Evolutionary conservation across 805 yeast species (phyloP), one percentile per base, ranked within the genome.

Genomic region (Saturnispora kantuleensis): DNA sequence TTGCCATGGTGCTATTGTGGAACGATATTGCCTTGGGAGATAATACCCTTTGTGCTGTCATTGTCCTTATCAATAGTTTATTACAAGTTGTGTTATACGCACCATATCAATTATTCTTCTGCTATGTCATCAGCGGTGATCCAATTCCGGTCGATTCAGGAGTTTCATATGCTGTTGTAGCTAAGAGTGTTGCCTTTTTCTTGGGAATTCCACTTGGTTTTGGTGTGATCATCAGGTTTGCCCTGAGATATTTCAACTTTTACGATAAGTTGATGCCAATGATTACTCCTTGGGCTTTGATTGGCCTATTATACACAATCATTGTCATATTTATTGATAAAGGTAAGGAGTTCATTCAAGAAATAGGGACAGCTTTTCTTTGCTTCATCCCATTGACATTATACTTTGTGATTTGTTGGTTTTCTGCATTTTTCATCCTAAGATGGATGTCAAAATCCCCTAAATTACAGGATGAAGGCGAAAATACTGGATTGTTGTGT

Each of bases 1-100:
- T 76, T 50, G 82, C 81, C 17, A 76, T 77, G 81, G 82, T 76
- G 1, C 58, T 77, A 41, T 56, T 76, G 26, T 76, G 81, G 82
- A 76, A 71, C 52, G 68, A 71, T 29, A 60, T 77, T 13, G 76
- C 80, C 2, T 67, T 60, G 7, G 81, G 81, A 5, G 77, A 75
- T 52, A 58, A 60, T 38, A 65, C 65, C 35, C 56, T 73, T 36
- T 76, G 82, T 57, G 77, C 76, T 3, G 52, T 73, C 7, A 51
- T 76, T n/a, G 80, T 77, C 2, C 58, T 73, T 6, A 54, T 73
- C 37, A 76, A 76, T 57, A 69, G 76, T 42, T 33, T 74, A 16
- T 52, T 76, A 32, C 82, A 76, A 54, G 62, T 76, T 39, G 63
- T 70, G 0, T 61, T 76, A 16, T 74, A 69, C 56, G 79, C 79